A percentile compares a stretch with the other conserved stretches of the same genome.
These are phyloP conservation scores for Cadophora sp. DNA, from an alignment of 2,329 filamentous ascomycete species.

Conservation along the genomic window DNA sequence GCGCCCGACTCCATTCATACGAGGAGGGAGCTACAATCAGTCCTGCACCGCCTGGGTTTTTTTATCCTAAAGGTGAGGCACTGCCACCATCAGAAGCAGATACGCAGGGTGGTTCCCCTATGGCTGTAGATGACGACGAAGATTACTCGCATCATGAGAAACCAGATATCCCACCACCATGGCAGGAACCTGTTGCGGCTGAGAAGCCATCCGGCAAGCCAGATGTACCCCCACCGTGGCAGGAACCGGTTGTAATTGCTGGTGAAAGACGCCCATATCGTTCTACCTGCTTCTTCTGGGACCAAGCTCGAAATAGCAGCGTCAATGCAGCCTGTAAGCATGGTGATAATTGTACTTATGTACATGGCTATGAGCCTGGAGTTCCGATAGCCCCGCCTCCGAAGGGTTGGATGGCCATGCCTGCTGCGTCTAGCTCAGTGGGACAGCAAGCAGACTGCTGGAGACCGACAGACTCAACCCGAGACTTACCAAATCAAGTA, in stretches of 20 bases:
- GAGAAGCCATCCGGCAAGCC: neutral
- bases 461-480: too few species aligned
- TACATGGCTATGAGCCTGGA: conserved; percentile 18
- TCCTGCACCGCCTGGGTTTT: conserved; percentile 11
- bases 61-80: neutral
- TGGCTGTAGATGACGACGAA: neutral
- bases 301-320: conserved; percentile 9
- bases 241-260: neutral
- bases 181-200: neutral
- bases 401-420: neutral
- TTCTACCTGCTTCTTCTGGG: conserved; percentile 29
- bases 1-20: conserved; percentile 20
- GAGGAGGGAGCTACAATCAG: conserved; percentile 10
- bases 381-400: neutral
- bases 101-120: neutral
- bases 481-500: too few species aligned
- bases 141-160: neutral
- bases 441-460: too few species aligned
- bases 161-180: neutral
- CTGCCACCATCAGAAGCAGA: neutral
- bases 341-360: conserved; percentile 20
- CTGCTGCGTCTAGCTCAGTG: neutral
- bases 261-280: neutral
- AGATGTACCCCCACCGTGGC: neutral
- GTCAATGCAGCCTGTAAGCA: neutral